Evolutionary conservation across 2,329 filamentous ascomycete genomes (phyloP).

Genomic region (Neurospora sp.): DNA sequence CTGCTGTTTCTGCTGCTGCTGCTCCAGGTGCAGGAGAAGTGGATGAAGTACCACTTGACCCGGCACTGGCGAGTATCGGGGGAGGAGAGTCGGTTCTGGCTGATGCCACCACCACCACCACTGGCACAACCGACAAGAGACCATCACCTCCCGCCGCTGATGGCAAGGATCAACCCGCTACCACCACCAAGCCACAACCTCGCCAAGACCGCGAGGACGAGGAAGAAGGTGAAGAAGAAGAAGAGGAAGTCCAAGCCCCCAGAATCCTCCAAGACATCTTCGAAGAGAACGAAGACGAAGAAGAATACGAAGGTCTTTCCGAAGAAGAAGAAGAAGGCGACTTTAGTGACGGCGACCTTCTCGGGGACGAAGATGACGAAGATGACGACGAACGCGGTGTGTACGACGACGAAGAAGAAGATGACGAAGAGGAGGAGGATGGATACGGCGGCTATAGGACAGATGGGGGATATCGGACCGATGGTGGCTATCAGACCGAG

Average conservation of each 20-base stretch:
- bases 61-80: neutral
- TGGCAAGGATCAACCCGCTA: neutral
- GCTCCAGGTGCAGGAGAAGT: neutral
- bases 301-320: neutral
- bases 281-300: neutral
- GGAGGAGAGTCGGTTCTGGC: neutral
- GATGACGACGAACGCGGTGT: neutral
- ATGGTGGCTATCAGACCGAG: neutral
- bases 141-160: neutral
- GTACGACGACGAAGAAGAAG: neutral
- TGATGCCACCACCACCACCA: neutral
- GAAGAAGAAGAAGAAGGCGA: neutral
- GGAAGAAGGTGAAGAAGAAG: neutral
- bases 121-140: neutral
- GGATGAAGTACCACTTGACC: neutral
- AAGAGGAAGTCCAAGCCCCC: neutral
- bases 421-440: neutral
- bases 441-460: neutral
- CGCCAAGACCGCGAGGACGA: neutral
- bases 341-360: neutral
- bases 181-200: neutral
- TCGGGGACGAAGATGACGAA: neutral
- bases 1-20: constrained; percentile 7
- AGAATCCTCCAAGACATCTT: neutral
- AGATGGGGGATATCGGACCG: neutral